Percentiles rank a stretch among this genome's conserved stretches.
These are phyloP conservation scores for Whalleya microplaca DNA, from an alignment of 2,329 filamentous ascomycete genomes.

Conservation along the genomic window DNA sequence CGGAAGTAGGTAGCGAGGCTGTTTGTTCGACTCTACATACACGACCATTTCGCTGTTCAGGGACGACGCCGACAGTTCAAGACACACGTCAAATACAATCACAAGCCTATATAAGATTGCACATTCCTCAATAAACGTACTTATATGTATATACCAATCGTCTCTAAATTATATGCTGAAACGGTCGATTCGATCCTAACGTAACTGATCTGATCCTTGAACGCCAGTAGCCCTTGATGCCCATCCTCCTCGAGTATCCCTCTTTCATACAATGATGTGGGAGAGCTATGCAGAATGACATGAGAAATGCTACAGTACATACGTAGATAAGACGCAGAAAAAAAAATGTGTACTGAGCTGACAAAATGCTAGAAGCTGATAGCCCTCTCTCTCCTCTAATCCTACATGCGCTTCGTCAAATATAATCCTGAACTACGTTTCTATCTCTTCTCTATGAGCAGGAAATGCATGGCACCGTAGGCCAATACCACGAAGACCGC, in stretches of 20 bases:
- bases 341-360: constrained; percentile 9
- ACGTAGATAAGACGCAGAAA: constrained; percentile 7
- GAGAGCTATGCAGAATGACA: constrained; percentile 25
- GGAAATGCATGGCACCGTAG: constrained; percentile 88
- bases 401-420: constrained; percentile 15
- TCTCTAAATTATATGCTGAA: constrained; percentile 19
- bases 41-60: background rate
- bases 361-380: constrained; percentile 9
- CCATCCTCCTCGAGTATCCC: constrained; percentile 17
- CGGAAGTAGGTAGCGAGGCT: background rate
- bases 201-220: constrained; percentile 15
- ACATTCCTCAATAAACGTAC: constrained; percentile 25
- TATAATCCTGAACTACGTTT: constrained; percentile 7
- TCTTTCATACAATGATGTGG: constrained; percentile 17
- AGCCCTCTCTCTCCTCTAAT: constrained; percentile 19
- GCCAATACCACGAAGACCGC: constrained; percentile 84
- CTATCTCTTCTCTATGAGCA: constrained; percentile 87
- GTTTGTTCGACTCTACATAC: background rate
- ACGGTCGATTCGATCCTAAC: constrained; percentile 9
- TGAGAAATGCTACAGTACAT: constrained; percentile 6
- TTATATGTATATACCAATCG: constrained; percentile 31
- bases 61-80: background rate
- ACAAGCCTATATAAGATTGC: constrained; percentile 19
- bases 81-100: background rate
- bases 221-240: constrained; percentile 27